Evolutionary conservation across 192 early-diverging fungal species (phyloP), one percentile per base, ranked within the genome.

Genomic region (Spizellomyces sp.): DNA sequence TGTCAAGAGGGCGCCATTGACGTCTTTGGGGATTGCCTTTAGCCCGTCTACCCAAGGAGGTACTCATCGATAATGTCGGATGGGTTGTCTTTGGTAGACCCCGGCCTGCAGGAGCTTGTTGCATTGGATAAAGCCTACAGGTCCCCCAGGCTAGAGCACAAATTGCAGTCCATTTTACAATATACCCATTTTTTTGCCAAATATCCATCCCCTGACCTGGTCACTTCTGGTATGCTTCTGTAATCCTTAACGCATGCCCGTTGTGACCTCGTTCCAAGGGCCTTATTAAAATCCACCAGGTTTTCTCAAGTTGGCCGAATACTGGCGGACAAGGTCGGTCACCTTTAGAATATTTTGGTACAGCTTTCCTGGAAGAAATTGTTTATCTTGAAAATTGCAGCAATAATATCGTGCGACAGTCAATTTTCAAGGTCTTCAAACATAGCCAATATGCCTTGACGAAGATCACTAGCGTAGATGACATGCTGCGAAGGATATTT

Each of bases 231-330:
- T 75, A 69, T 6, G 58, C 9, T 12, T 21, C 5, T 36, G 27
- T 36, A 36, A 36, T 36, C 27, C 27, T 36, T 2, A 36, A 36
- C 3, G 19, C 19, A 47, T n/a, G 19, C 14, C 45, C 8, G 17
- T 6, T 45, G 9, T 5, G 19, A n/a, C 45, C 55, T 47, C 27
- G 15, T 41, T 41, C 59, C 14, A 61, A 61, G 14, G 12, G 15
- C 21, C 17, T 36, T 41, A 42, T 42, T 15, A 41, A 42, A 17
- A 17, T 6, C 36, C 42, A 19, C 15, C 59, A 75, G 73, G 66
- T 44, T 67, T 69, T 69, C 48, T 75, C 17, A 75, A 75, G 41
- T 57, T 75, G 45, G 67, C 73, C 5, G 66, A 75, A 12, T 69
- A 69, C 41, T 75, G 73, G 73, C 52, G 48, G 8, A 75, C 66